Evolutionary conservation across 441 rosid genomes (phyloP), one percentile per base, ranked within the genome.

Genomic region (Isatis lusitanica): DNA sequence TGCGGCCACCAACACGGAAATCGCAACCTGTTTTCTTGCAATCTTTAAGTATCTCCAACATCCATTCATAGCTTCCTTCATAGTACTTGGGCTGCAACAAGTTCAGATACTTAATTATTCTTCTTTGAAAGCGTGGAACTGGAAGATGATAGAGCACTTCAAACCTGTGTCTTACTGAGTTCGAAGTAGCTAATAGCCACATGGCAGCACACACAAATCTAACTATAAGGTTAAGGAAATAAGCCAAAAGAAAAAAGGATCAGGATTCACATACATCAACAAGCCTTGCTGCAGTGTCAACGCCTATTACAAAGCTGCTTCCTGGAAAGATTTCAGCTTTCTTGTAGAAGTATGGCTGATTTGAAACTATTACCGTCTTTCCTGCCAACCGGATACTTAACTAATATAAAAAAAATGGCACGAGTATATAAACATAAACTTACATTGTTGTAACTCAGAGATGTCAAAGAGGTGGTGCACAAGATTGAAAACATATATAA

Each of bases 291-390:
- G 84, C 91, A 40, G 98, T 94, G 78, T 94, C 99, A 24, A 87
- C 97, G 47, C 98, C 98, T 74, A 92, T 88, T 24, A 92, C 98
- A 78, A 94, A 92, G 63, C 92, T 85, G 79, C 99, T 94, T 71
- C 97, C 98, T 3, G 97, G 97, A 68, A 94, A 94, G 64, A 94
- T 86, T 66, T 90, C 94, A 53, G 96, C 96, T 83, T 92, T 94
- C 90, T 88, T 94, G 78, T 94, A 90, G 70, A 92, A 94, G 71
- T 78, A 92, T 62, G 98, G 99, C 85, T 94, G 97, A 78, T 84
- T 92, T 78, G 99, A 94, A 78, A 94, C 71, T 74, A 94, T 94
- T 40, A 94, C 81, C 0, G 90, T 79, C 82, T 83, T 90, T 79
- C 98, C 99, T 90, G 90, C 74, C 78, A 88, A 52, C 55, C 58